Percentiles rank a stretch among this genome's conserved stretches.
These are phyloP conservation scores for Rhizopogon roseolus DNA, from an alignment of 768 basidiomycete genomes.

Conservation along the genomic window DNA sequence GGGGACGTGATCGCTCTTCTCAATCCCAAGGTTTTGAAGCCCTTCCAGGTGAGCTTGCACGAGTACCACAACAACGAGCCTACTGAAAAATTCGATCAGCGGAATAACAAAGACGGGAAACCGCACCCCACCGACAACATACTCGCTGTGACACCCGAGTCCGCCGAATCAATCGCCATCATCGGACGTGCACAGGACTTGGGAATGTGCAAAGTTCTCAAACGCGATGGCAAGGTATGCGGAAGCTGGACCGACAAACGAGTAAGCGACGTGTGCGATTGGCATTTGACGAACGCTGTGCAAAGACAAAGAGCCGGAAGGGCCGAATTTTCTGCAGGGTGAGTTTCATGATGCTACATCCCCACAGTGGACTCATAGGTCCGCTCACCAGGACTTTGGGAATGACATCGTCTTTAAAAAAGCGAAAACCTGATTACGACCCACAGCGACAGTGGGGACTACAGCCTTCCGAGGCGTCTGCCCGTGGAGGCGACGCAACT, in stretches of 20 bases:
- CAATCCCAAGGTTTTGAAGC: conserved; percentile 84
- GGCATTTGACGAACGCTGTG: conserved; percentile 81
- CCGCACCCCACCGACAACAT: conserved; percentile 81
- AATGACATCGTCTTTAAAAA: conserved; percentile 47
- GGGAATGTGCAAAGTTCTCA: conserved; percentile 75
- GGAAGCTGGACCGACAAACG: conserved; percentile 91
- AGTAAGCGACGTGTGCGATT: conserved; percentile 85
- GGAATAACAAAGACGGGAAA: conserved; percentile 42
- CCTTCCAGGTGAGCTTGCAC: conserved; percentile 60
- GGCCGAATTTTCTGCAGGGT: conserved; percentile 87
- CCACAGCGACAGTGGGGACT: conserved; percentile 75
- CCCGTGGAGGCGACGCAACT: conserved; percentile 41
- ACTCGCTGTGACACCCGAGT: conserved; percentile 83
- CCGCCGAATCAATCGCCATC: conserved; percentile 72
- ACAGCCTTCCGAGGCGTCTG: conserved; percentile 41
- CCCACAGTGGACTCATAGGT: neutral
- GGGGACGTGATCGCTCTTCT: conserved; percentile 89
- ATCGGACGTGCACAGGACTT: conserved; percentile 87
- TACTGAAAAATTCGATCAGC: neutral
- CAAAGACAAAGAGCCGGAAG: conserved; percentile 67
- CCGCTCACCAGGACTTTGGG: conserved; percentile 58
- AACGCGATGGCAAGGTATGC: conserved; percentile 78
- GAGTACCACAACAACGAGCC: neutral
- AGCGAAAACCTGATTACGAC: conserved; percentile 57
- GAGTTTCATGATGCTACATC: conserved; percentile 18